phyloP scores from a whole-genome alignment of 768 basidiomycete species.

The Suillus weaverae region DNA sequence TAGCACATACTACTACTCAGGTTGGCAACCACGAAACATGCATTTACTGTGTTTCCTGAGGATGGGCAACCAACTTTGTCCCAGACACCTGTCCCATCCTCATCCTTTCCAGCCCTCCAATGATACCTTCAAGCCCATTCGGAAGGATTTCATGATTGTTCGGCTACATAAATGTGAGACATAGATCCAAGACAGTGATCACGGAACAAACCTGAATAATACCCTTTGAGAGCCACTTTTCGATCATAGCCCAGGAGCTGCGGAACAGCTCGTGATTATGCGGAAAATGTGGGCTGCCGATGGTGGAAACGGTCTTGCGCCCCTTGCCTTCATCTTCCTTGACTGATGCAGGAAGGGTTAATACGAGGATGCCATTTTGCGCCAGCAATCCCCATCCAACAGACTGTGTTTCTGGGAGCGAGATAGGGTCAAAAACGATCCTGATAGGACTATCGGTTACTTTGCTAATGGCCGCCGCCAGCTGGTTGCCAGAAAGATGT shows the following conservation, averaged over 20 bases:
- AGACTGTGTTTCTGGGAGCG: conserved; percentile 35
- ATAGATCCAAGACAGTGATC: background rate
- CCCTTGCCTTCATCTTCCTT: conserved; percentile 23
- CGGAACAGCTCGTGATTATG: conserved; percentile 19
- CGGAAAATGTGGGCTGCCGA: conserved; percentile 23
- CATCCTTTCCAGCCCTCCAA: conserved; percentile 37
- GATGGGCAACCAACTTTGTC: conserved; percentile 42
- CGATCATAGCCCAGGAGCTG: conserved; percentile 21
- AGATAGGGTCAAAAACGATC: conserved; percentile 33
- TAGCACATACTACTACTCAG: background rate
- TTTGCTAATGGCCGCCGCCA: conserved; percentile 24
- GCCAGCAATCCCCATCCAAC: conserved; percentile 34
- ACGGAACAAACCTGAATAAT: conserved; percentile 21
- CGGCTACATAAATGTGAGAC: conserved; percentile 30
- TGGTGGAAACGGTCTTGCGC: conserved; percentile 23
- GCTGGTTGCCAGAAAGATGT: conserved; percentile 16
- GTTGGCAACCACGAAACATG: conserved; percentile 2
- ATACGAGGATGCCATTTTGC: conserved; percentile 33
- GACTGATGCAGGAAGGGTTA: conserved; percentile 24
- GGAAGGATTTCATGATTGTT: conserved; percentile 42
- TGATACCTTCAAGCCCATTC: conserved; percentile 39
- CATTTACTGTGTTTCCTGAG: conserved; percentile 37
- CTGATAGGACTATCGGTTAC: conserved; percentile 26
- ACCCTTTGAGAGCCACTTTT: conserved; percentile 27
- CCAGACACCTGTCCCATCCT: conserved; percentile 39